Conservation (phyloP, 148 eudicot species). For the Vaccinium macrocarpon region DNA sequence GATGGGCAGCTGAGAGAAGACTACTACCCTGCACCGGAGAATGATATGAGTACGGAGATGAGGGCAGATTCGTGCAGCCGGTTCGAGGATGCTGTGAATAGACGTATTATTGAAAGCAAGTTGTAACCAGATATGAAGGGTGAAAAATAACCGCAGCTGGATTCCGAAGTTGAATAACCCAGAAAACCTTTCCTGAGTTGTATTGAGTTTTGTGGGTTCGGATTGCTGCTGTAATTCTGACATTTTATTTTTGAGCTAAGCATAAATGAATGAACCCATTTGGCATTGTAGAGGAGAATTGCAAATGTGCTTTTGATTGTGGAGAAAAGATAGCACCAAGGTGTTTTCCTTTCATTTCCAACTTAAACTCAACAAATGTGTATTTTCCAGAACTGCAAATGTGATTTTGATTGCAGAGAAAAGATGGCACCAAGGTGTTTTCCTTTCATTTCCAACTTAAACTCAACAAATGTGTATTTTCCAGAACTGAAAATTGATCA, state of each 20-base stretch:
- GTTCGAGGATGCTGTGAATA: slow-evolving; percentile 69
- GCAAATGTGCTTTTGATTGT: not conserved
- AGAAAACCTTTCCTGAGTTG: not conserved
- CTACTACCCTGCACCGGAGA: slow-evolving; percentile 95
- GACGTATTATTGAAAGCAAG: slow-evolving; percentile 46
- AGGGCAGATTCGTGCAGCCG: slow-evolving; percentile 79
- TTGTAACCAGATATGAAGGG: not conserved
- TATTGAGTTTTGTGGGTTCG: not conserved
- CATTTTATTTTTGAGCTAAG: not conserved
- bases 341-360: slow-evolving; percentile 5
- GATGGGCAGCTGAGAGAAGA: slow-evolving; percentile 91
- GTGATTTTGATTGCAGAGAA: not conserved
- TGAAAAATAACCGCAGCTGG: not conserved
- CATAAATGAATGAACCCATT: not conserved
- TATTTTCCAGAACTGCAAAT: not conserved
- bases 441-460: slow-evolving; percentile 1
- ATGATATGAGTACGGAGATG: slow-evolving; percentile 98
- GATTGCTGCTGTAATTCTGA: not conserved
- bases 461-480: not conserved
- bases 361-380: not conserved
- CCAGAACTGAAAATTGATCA: slow-evolving; percentile 4
- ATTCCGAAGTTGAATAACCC: not conserved
- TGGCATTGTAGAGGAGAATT: not conserved
- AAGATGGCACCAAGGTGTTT: not conserved
- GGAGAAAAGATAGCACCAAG: not conserved